Evolutionary conservation across 2,329 filamentous ascomycete species (phyloP).

Genomic region (Periconia sp.): DNA sequence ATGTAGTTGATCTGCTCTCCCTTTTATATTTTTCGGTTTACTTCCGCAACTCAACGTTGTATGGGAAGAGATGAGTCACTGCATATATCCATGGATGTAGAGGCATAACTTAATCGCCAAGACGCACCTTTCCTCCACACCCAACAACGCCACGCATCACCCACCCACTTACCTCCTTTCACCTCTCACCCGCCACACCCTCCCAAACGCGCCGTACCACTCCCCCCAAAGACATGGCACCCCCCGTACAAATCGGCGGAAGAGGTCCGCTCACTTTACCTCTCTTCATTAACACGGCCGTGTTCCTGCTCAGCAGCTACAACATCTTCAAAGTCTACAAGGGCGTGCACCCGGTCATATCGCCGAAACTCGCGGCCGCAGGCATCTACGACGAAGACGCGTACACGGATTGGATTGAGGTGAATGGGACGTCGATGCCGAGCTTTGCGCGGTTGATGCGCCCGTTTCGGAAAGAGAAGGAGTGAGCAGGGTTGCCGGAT

Average conservation of each 20-base stretch:
- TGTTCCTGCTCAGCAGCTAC: conserved; percentile 24
- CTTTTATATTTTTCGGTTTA: no score
- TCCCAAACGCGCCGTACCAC: background rate
- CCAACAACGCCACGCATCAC: background rate
- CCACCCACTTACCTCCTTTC: background rate
- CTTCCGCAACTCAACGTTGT: no score
- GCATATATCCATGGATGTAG: no score
- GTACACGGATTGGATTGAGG: conserved; percentile 19
- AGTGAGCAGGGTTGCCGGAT: no score
- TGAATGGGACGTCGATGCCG: conserved; percentile 35
- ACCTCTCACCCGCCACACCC: background rate
- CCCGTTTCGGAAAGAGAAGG: conserved; percentile 8
- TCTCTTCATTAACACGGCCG: conserved; percentile 12
- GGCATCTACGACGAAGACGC: conserved; percentile 4
- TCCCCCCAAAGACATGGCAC: background rate
- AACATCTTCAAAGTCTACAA: conserved; percentile 29
- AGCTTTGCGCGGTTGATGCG: conserved; percentile 18
- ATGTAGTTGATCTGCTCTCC: no score
- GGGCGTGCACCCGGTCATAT: conserved; percentile 31
- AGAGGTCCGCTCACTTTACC: background rate
- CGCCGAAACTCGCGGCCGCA: conserved; percentile 16
- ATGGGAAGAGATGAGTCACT: no score
- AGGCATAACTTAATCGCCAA: no score
- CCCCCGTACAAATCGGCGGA: background rate
- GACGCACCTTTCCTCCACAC: background rate